These are phyloP conservation scores for Neofusicoccum cordaticola DNA, from an alignment of 2,329 filamentous ascomycete genomes.

Conservation along the genomic window DNA sequence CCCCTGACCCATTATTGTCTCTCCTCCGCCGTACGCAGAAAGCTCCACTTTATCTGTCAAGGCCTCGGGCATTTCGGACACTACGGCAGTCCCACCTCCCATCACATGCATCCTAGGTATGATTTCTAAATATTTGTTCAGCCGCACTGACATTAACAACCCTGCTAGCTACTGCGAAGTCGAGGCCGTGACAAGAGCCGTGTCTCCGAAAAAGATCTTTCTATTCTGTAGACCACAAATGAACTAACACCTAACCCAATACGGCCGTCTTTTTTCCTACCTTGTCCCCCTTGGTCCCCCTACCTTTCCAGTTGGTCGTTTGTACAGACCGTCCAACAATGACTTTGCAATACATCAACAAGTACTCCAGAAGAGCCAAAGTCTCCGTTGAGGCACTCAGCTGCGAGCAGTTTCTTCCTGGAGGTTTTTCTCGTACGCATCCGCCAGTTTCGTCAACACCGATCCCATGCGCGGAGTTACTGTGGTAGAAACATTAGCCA, in stretches of 20 bases:
- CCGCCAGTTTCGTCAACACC: slow-evolving; percentile 21
- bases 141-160: too few relatives aligned
- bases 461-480: slow-evolving; percentile 24
- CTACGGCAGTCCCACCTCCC: too few relatives aligned
- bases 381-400: background rate
- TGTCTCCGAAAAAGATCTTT: background rate
- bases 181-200: background rate
- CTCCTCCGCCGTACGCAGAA: too few relatives aligned
- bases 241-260: background rate
- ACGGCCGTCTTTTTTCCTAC: background rate
- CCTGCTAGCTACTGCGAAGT: too few relatives aligned
- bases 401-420: background rate
- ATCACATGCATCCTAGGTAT: too few relatives aligned
- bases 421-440: slow-evolving; percentile 3
- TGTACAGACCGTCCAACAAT: background rate
- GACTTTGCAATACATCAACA: background rate
- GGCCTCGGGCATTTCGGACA: too few relatives aligned
- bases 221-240: background rate
- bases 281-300: background rate
- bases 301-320: background rate
- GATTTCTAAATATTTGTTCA: too few relatives aligned
- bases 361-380: too few relatives aligned
- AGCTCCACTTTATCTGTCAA: too few relatives aligned
- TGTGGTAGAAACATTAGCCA: background rate
- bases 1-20: too few relatives aligned